Percentiles rank a stretch among this genome's conserved stretches.
These are phyloP conservation scores for Skeletonema marinoi DNA, from an alignment of 108 stramenopile genomes.

Conservation along the genomic window DNA sequence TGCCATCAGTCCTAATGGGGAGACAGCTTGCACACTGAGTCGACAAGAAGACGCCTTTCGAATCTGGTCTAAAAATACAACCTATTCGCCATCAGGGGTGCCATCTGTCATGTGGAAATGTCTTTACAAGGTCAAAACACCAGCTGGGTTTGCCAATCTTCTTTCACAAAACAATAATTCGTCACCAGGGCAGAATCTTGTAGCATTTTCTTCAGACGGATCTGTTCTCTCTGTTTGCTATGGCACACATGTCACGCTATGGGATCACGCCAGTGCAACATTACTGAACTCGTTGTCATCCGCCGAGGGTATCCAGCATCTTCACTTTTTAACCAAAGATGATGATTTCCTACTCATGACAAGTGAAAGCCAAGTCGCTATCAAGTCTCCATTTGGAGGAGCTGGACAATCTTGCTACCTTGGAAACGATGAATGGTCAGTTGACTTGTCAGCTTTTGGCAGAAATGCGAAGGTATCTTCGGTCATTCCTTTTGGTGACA, in stretches of 20 bases:
- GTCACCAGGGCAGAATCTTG: constrained; percentile 19
- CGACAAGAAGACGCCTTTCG: constrained; percentile 81
- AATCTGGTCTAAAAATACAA: constrained; percentile 58
- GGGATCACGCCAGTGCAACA: constrained; percentile 71
- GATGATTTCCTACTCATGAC: constrained; percentile 61
- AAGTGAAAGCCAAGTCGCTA: constrained; percentile 45
- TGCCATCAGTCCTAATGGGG: constrained; percentile 55
- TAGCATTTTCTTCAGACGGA: constrained; percentile 77
- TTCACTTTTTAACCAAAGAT: constrained; percentile 35
- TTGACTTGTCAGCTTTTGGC: constrained; percentile 15
- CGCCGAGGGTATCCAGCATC: constrained; percentile 33
- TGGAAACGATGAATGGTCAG: constrained; percentile 46
- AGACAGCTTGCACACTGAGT: constrained; percentile 75
- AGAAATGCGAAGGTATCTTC: constrained; percentile 17
- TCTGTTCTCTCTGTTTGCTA: constrained; percentile 73
- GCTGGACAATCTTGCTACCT: constrained; percentile 38
- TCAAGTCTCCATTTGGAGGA: constrained; percentile 65
- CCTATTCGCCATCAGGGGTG: neutral
- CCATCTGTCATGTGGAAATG: constrained; percentile 65
- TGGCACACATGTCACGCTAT: constrained; percentile 66
- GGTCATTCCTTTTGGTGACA: constrained; percentile 22
- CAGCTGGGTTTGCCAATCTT: constrained; percentile 71
- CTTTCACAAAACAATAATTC: constrained; percentile 25
- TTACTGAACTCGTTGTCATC: constrained; percentile 63
- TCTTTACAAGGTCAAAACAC: constrained; percentile 69